These are phyloP conservation scores for Chalciporus sphaerocephalus DNA, from an alignment of 768 basidiomycete genomes.

Conservation along the genomic window DNA sequence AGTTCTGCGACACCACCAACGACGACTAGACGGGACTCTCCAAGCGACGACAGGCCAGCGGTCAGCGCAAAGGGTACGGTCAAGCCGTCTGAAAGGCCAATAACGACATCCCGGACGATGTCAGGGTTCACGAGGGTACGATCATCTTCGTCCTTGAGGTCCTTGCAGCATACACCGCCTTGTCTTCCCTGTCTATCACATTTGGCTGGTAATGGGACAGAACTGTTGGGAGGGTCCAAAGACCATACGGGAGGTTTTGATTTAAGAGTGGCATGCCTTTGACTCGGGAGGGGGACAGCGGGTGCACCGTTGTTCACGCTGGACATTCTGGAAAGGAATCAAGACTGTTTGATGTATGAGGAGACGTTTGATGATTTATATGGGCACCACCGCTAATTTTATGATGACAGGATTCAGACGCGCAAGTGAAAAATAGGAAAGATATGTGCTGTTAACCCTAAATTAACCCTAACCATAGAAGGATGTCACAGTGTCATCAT, in stretches of 20 bases:
- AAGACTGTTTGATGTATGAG: not conserved
- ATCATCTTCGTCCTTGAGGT: constrained; percentile 75
- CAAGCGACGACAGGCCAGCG: constrained; percentile 84
- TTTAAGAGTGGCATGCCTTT: constrained; percentile 6
- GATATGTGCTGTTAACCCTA: too few species aligned
- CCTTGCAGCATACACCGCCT: constrained; percentile 82
- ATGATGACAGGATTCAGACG: too few species aligned
- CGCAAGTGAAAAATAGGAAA: too few species aligned
- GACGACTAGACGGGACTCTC: constrained; percentile 87
- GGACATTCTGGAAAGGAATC: constrained; percentile 14
- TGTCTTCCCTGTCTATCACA: constrained; percentile 52
- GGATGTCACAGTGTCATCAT: not conserved
- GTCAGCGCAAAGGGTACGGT: constrained; percentile 91
- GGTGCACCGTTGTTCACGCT: constrained; percentile 11
- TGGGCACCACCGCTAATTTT: not conserved
- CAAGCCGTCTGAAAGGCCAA: constrained; percentile 86
- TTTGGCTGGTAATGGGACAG: constrained; percentile 49
- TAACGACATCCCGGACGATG: constrained; percentile 80
- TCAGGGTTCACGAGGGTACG: constrained; percentile 83
- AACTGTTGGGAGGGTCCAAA: constrained; percentile 41
- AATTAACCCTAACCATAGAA: constrained; percentile 12
- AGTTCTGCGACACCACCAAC: constrained; percentile 94
- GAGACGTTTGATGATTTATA: constrained; percentile 8
- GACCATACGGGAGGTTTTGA: constrained; percentile 62
- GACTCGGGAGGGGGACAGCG: constrained; percentile 21